A percentile compares a stretch with the other conserved stretches of the same genome.
Evolutionary conservation across 192 early-diverging fungal genomes (phyloP).

Genomic region (Jimgerdemannia lactiflua): DNA sequence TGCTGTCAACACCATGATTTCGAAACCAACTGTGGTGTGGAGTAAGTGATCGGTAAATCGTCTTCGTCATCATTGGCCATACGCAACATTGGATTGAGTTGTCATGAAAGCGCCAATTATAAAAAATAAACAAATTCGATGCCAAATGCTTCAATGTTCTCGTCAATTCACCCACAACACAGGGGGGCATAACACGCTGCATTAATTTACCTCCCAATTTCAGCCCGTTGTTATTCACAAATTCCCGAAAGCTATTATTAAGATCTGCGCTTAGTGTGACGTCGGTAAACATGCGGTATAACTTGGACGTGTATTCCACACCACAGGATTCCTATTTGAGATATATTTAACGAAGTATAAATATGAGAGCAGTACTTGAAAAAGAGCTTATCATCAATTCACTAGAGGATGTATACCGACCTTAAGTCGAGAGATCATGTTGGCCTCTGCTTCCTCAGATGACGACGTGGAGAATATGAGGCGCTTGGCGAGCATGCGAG

Average conservation of each 20-base stretch:
- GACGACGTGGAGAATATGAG: slow-evolving; percentile 68
- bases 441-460: slow-evolving; percentile 78
- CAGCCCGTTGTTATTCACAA: slow-evolving; percentile 32
- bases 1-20: slow-evolving; percentile 71
- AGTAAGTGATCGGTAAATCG: background rate
- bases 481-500: slow-evolving; percentile 77
- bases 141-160: too few species aligned
- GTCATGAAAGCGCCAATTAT: too few species aligned
- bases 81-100: too few species aligned
- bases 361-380: background rate
- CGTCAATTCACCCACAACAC: too few species aligned
- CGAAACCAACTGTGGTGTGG: slow-evolving; percentile 55
- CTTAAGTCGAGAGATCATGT: slow-evolving; percentile 80
- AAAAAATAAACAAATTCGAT: too few species aligned
- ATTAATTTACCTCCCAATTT: slow-evolving; percentile 46
- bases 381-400: background rate
- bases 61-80: too few species aligned
- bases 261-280: slow-evolving; percentile 73
- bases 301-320: slow-evolving; percentile 79
- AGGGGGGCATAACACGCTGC: too few species aligned
- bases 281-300: slow-evolving; percentile 89
- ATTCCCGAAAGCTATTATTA: slow-evolving; percentile 48
- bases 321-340: slow-evolving; percentile 65
- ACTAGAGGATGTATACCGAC: slow-evolving; percentile 18
- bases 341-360: background rate